Percentiles rank a stretch among this genome's conserved stretches.
These are phyloP conservation scores for Nakazawaea wickerhamii DNA, from an alignment of 805 yeast species.

Conservation along the genomic window DNA sequence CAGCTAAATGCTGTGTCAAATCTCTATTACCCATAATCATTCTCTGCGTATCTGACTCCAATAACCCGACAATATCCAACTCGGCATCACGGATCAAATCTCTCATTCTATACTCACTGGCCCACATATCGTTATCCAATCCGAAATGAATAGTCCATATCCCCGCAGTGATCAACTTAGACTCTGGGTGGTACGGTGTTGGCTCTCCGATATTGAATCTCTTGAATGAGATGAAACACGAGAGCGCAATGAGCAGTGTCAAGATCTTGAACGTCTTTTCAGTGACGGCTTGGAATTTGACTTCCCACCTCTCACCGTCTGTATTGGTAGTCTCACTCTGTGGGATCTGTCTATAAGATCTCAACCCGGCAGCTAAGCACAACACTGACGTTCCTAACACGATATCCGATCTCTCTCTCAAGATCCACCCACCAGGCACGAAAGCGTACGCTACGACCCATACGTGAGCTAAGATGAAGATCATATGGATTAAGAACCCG, in stretches of 20 bases:
- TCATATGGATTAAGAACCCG: conserved; percentile 42
- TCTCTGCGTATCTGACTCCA: conserved; percentile 92
- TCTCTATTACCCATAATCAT: conserved; percentile 95
- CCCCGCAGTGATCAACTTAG: conserved; percentile 82
- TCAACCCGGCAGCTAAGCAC: conserved; percentile 49
- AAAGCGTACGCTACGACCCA: conserved; percentile 99
- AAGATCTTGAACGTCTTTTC: conserved; percentile 7
- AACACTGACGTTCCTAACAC: conserved; percentile 54
- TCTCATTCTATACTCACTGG: conserved; percentile 85
- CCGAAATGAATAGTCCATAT: conserved; percentile 99
- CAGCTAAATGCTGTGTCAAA: conserved; percentile 84
- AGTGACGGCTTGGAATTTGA: conserved; percentile 1
- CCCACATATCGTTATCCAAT: conserved; percentile 97
- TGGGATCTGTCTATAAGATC: conserved; percentile 26
- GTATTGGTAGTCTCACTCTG: background rate
- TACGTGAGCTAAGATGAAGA: conserved; percentile 74
- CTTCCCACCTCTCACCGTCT: conserved; percentile 1
- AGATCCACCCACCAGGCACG: conserved; percentile 87
- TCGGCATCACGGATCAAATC: conserved; percentile 80
- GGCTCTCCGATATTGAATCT: conserved; percentile 60
- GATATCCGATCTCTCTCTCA: conserved; percentile 85
- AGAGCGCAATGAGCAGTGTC: conserved; percentile 4
- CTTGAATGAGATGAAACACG: conserved; percentile 41
- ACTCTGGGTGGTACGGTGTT: conserved; percentile 60
- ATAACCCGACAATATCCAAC: conserved; percentile 82